phyloP scores from a whole-genome alignment of 208 protist species.

The Phytomonas sp. region DNA sequence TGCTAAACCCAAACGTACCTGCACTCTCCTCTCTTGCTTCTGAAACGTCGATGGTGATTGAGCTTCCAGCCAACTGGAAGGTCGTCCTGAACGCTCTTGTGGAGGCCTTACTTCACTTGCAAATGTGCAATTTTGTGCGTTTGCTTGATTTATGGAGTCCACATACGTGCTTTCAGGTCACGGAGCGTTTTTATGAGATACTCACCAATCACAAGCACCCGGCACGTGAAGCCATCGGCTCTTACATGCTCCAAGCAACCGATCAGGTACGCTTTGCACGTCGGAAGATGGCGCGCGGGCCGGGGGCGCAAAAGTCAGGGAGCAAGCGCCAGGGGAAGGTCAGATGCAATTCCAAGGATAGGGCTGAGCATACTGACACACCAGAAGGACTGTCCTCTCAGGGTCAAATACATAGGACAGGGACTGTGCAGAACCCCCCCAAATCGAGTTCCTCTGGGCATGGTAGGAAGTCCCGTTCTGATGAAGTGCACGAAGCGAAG shows the following conservation, averaged over 20 bases:
- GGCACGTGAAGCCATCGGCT: slow-evolving; percentile 3
- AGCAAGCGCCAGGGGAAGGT: not conserved
- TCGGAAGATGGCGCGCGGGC: not conserved
- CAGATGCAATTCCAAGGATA: not conserved
- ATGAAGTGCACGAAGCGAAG: not conserved
- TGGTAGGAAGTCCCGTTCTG: not conserved
- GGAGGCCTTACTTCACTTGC: slow-evolving; percentile 1
- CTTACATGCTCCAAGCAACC: slow-evolving; percentile 10
- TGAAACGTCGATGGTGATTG: not conserved
- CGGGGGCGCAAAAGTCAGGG: not conserved
- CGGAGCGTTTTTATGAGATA: not conserved
- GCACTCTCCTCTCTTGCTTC: not conserved
- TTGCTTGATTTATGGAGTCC: not conserved
- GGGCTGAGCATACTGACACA: not conserved
- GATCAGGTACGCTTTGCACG: not conserved
- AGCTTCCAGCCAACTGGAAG: not conserved
- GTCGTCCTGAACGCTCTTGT: not conserved
- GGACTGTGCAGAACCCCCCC: not conserved
- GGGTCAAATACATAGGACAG: not conserved
- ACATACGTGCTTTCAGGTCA: not conserved
- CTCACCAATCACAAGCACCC: not conserved
- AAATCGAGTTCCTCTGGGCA: not conserved
- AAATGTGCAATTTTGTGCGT: slow-evolving; percentile 3
- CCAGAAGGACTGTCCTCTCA: not conserved
- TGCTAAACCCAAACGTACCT: not conserved